Evolutionary conservation across 768 basidiomycete species (phyloP), one percentile per base, ranked within the genome.

Genomic region (Boletellus sp.): DNA sequence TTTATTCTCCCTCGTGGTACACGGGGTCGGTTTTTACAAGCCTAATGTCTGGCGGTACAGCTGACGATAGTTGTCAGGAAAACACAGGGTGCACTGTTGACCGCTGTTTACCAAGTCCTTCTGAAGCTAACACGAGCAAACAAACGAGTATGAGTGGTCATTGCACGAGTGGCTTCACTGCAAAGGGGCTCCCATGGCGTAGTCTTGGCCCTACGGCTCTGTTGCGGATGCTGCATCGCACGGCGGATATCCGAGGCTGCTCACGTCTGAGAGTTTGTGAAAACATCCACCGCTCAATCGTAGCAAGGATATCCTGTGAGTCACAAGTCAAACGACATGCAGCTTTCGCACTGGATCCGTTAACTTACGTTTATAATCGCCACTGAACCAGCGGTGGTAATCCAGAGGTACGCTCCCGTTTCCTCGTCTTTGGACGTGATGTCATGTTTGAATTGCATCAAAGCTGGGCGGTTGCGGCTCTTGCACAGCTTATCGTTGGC

Each of bases 161-260:
- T 35, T 1, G 33, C 23, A 9, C 16, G 3, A 42, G 17, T 74
- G 67, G 83, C 84, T 32, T 75, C 61, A 68, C 31, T 20, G 19
- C 28, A 16, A 31, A 67, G 38, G 66, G 66, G 46, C n/a, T n/a
- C 9, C 38, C 41, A n/a, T n/a, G n/a, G 43, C 56, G 60, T 26
- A 66, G 12, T 45, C 68, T 63, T 19, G 68, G 66, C 35, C 68
- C 66, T 36, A 60, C 52, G 16, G 56, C 51, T 15, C 50, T 55
- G 32, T 34, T 49, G 20, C 54, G 63, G 51, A 58, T 35, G 3
- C 17, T 11, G n/a, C 45, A 41, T 19, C 31, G 46, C 28, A 28
- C 40, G 0, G 37, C 2, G 19, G 31, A 12, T 8, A 10, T 35
- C 34, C 12, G 47, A 38, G 38, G 36, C 24, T 43, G 42, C 19